Evolutionary conservation across 2,329 filamentous ascomycete species (phyloP).

Genomic region (Ophiocordyceps unilateralis): DNA sequence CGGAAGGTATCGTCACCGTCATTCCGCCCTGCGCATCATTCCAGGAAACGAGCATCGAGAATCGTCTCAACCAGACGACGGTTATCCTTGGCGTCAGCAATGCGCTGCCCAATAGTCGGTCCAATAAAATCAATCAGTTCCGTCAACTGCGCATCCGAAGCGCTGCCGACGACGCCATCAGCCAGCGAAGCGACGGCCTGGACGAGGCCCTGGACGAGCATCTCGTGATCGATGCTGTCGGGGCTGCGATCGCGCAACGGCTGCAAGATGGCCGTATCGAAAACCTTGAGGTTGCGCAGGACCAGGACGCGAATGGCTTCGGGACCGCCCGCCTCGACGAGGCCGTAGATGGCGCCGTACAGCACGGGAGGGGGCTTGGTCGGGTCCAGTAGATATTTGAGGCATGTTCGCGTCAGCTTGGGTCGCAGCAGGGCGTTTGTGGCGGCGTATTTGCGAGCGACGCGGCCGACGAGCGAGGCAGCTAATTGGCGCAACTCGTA

Average conservation of each 20-base stretch:
- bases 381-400: slow-evolving; percentile 83
- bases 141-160: slow-evolving; percentile 18
- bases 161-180: slow-evolving; percentile 16
- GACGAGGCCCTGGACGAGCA: slow-evolving; percentile 37
- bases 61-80: slow-evolving; percentile 30
- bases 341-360: slow-evolving; percentile 72
- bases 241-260: slow-evolving; percentile 31
- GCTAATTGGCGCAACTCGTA: slow-evolving; percentile 75
- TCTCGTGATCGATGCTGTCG: slow-evolving; percentile 35
- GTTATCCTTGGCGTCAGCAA: slow-evolving; percentile 29
- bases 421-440: slow-evolving; percentile 71
- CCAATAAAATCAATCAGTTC: slow-evolving; percentile 38
- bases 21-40: slow-evolving; percentile 6
- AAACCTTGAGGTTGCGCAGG: slow-evolving; percentile 35
- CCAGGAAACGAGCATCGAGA: slow-evolving; percentile 36
- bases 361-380: slow-evolving; percentile 68
- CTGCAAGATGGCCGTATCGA: slow-evolving; percentile 34
- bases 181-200: slow-evolving; percentile 31
- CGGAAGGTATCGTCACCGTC: not conserved
- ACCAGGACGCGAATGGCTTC: slow-evolving; percentile 40
- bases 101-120: slow-evolving; percentile 31
- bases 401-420: slow-evolving; percentile 78
- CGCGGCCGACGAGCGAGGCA: slow-evolving; percentile 61
- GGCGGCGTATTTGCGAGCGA: slow-evolving; percentile 65
- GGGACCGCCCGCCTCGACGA: slow-evolving; percentile 57